phyloP scores from a whole-genome alignment of 805 yeast species.

The Teunomyces aglyptinius region DNA sequence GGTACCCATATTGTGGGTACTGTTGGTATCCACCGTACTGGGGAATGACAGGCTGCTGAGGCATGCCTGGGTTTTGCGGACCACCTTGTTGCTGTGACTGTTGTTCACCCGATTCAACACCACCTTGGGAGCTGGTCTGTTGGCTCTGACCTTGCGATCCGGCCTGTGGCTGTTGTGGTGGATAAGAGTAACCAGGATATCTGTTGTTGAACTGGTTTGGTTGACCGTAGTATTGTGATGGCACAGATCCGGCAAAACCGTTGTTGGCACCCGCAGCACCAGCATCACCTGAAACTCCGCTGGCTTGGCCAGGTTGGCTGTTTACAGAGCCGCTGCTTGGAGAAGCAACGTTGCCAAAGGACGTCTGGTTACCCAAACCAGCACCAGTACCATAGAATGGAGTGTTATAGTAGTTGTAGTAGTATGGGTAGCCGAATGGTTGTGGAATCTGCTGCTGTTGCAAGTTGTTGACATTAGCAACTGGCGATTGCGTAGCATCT shows the following conservation, averaged over 20 bases:
- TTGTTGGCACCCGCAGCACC: slow-evolving; percentile 7
- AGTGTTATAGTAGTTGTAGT: slow-evolving; percentile 40
- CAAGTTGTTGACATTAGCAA: slow-evolving; percentile 24
- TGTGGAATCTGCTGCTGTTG: slow-evolving; percentile 27
- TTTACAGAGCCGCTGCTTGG: slow-evolving; percentile 13
- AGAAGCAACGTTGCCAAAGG: slow-evolving; percentile 15
- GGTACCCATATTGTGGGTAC: slow-evolving; percentile 48
- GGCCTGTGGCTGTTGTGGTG: slow-evolving; percentile 25
- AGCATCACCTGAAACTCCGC: slow-evolving; percentile 5
- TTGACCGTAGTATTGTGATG: slow-evolving; percentile 28
- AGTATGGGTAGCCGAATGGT: slow-evolving; percentile 44
- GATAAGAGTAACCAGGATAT: slow-evolving; percentile 30
- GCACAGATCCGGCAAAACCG: slow-evolving; percentile 13
- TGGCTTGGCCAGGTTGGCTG: slow-evolving; percentile 8
- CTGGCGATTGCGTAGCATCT: slow-evolving; percentile 22
- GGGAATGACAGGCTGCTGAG: slow-evolving; percentile 40
- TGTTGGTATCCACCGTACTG: slow-evolving; percentile 48
- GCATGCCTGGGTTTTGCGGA: slow-evolving; percentile 22
- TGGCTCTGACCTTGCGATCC: slow-evolving; percentile 12
- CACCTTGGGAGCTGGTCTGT: slow-evolving; percentile 16
- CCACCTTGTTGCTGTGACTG: slow-evolving; percentile 23
- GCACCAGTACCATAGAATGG: slow-evolving; percentile 39
- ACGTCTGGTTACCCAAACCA: slow-evolving; percentile 22
- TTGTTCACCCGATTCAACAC: slow-evolving; percentile 12
- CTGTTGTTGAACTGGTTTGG: slow-evolving; percentile 29